phyloP scores from a whole-genome alignment of 2,329 filamentous ascomycete species.

The Trichoderma sp. region DNA sequence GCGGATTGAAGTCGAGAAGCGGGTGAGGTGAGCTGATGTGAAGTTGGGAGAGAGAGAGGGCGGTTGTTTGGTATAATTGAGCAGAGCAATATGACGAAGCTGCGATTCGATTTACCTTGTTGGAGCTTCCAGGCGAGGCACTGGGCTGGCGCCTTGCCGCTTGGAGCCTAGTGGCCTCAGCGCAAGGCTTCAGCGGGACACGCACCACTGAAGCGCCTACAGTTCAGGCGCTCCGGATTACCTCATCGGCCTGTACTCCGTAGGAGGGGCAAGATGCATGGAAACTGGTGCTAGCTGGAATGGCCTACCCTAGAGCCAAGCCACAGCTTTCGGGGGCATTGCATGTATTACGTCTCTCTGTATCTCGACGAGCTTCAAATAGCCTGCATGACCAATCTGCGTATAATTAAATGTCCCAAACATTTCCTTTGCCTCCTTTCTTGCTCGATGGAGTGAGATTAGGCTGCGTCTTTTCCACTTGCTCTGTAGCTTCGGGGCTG shows the following conservation, averaged over 20 bases:
- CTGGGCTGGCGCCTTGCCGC: slow-evolving; percentile 10
- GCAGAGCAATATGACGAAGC: slow-evolving; percentile 21
- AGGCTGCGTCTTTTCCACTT: not conserved
- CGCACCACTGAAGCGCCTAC: slow-evolving; percentile 21
- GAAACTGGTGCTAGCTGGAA: no score
- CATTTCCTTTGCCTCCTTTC: not conserved
- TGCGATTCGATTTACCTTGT: slow-evolving; percentile 6
- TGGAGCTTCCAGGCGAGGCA: slow-evolving; percentile 23
- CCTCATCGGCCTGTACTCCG: slow-evolving; percentile 12
- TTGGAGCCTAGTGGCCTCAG: slow-evolving; percentile 19
- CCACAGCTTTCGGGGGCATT: not conserved
- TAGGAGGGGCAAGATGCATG: not conserved
- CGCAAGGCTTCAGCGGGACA: slow-evolving; percentile 28
- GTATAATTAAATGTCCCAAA: not conserved
- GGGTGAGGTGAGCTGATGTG: not conserved
- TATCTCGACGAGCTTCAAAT: not conserved
- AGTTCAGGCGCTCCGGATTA: not conserved
- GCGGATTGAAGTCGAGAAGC: not conserved
- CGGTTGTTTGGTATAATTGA: not conserved
- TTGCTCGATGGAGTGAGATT: not conserved
- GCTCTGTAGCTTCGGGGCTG: not conserved
- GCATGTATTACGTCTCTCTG: not conserved
- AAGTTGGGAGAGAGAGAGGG: not conserved
- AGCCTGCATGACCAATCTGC: not conserved
- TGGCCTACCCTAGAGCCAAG: slow-evolving; percentile 5